Evolutionary conservation across 2,329 filamentous ascomycete genomes (phyloP).

Genomic region (Aspergillus versicolor): DNA sequence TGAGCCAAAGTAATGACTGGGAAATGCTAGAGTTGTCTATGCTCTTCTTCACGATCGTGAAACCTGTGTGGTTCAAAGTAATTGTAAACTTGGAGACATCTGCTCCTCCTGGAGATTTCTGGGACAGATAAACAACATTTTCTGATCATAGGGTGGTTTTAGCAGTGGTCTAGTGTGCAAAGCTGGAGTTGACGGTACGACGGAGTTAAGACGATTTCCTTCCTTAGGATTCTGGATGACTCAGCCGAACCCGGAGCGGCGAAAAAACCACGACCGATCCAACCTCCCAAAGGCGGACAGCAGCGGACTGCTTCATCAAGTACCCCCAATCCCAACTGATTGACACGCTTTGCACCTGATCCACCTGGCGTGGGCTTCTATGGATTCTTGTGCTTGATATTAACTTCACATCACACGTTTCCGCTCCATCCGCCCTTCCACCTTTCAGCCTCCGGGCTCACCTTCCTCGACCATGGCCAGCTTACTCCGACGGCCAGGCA

Average conservation of each 20-base stretch:
- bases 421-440: conserved; percentile 22
- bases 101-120: not conserved
- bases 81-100: not conserved
- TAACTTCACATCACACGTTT: conserved; percentile 15
- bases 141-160: not conserved
- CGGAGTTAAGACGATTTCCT: conserved; percentile 5
- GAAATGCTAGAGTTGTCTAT: not conserved
- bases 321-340: conserved; percentile 19
- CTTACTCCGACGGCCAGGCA: conserved; percentile 65
- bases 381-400: conserved; percentile 27
- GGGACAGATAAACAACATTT: not conserved
- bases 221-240: conserved; percentile 28
- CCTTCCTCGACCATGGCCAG: conserved; percentile 60
- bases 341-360: conserved; percentile 14
- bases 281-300: conserved; percentile 15
- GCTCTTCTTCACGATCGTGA: not conserved
- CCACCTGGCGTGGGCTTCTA: conserved; percentile 21
- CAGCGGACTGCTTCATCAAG: conserved; percentile 20
- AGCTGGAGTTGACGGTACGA: not conserved
- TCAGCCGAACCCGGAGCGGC: conserved; percentile 32
- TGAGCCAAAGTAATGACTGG: not conserved
- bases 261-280: conserved; percentile 28
- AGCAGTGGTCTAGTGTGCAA: not conserved
- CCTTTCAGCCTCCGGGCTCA: conserved; percentile 29
- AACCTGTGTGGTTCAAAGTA: not conserved